Conservation (phyloP, 2,329 filamentous ascomycete species). For the Colletotrichum higginsianum region DNA sequence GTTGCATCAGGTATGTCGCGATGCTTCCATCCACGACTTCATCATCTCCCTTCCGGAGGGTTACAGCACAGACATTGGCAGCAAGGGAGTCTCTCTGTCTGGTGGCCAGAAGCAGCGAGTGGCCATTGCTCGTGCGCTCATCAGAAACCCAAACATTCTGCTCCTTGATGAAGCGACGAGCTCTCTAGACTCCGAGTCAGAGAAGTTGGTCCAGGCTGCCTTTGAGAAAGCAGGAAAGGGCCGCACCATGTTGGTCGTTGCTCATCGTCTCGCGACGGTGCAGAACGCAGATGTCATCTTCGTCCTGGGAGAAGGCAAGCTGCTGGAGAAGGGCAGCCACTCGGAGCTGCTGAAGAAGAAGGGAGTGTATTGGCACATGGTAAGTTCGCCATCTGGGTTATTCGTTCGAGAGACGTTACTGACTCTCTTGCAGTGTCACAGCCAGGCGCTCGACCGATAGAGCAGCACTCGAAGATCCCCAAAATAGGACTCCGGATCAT, state of each 20-base stretch:
- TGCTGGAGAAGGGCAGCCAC: slow-evolving; percentile 70
- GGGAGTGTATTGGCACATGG: slow-evolving; percentile 73
- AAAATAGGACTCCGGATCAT: too few relatives aligned
- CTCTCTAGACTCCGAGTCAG: slow-evolving; percentile 75
- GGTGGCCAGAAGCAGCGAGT: slow-evolving; percentile 83
- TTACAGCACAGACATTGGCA: slow-evolving; percentile 78
- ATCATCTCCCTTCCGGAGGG: slow-evolving; percentile 77
- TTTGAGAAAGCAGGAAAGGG: slow-evolving; percentile 75
- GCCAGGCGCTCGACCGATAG: slow-evolving; percentile 70
- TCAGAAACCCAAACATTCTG: slow-evolving; percentile 75
- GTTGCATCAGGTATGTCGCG: slow-evolving; percentile 68
- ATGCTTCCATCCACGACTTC: slow-evolving; percentile 81
- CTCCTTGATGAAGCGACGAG: slow-evolving; percentile 83
- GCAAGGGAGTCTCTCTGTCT: slow-evolving; percentile 75
- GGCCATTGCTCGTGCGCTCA: slow-evolving; percentile 78
- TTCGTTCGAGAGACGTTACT: slow-evolving; percentile 41
- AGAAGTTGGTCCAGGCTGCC: slow-evolving; percentile 75
- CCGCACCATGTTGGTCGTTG: slow-evolving; percentile 81
- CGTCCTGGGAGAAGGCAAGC: slow-evolving; percentile 77
- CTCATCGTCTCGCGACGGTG: slow-evolving; percentile 82
- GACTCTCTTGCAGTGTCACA: slow-evolving; percentile 65
- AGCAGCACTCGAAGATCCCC: background rate
- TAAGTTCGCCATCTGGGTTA: slow-evolving; percentile 50
- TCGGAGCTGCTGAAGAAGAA: slow-evolving; percentile 64
- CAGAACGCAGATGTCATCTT: slow-evolving; percentile 87